Evolutionary conservation across 129 eudicot genomes (phyloP), one percentile per base, ranked within the genome.

Genomic region (Mikania micrantha): DNA sequence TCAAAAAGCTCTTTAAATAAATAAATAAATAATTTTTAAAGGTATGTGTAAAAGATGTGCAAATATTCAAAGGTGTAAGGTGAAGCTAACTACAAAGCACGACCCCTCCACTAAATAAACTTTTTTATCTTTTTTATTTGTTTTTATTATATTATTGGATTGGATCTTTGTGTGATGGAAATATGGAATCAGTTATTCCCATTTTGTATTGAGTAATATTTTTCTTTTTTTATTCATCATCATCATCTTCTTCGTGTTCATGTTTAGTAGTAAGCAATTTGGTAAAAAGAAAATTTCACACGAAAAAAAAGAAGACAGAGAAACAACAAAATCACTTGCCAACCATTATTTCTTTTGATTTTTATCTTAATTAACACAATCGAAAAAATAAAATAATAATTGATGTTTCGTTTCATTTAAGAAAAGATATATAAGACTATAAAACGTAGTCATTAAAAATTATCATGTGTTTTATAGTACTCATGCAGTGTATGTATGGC

Each of bases 61-160:
- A 62, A 72, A 38, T 22, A 63, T 52, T 27, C 65, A 73, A 24
- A 27, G n/a, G n/a, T n/a, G n/a, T n/a, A n/a, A n/a, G n/a, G n/a
- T n/a, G n/a, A n/a, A n/a, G n/a, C n/a, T n/a, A n/a, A 24, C 20
- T 16, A 40, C 29, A 15, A 20, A 42, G 45, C 72, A 64, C 66
- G 60, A 74, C 61, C 27, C 40, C 79, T 41, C 79, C 68, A 66
- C 73, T 56, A 66, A 54, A 57, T 31, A 74, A 13, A 39, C 42
- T 62, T 49, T 73, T 5, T 5, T 32, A 13, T 7, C 28, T 41
- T 56, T 24, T 41, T 54, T 70, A 39, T 8, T 41, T 31, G n/a
- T 60, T 58, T 65, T 41, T 38, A 25, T 19, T 64, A 50, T 73
- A n/a, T 17, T 64, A 39, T 74, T 6, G 21, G 24, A 59, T n/a